A percentile compares a stretch with the other conserved stretches of the same genome.
Conservation (phyloP, 192 early-diverging fungal species). For the Umbelopsis sp. region DNA sequence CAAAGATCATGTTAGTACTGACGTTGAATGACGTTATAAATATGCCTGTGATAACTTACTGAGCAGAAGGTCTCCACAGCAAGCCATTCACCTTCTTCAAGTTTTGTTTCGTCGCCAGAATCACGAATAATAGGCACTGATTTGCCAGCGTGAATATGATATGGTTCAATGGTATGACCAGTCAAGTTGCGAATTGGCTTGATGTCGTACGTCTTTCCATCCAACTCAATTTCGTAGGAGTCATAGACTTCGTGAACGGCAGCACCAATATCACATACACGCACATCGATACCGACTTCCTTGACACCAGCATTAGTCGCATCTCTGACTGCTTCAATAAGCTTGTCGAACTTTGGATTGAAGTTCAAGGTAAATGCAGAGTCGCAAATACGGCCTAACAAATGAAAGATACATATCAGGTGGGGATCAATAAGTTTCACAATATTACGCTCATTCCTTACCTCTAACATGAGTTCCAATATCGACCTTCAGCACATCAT, state of each 20-base stretch:
- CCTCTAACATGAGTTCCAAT: constrained; percentile 94
- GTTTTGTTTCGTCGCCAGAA: constrained; percentile 80
- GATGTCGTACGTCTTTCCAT: constrained; percentile 91
- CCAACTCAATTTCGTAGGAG: constrained; percentile 94
- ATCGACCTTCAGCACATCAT: constrained; percentile 96
- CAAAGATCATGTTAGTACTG: neutral
- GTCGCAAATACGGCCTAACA: constrained; percentile 85
- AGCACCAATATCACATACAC: constrained; percentile 92
- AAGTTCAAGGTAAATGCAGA: constrained; percentile 93
- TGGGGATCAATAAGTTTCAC: neutral
- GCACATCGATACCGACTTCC: constrained; percentile 96
- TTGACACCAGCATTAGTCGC: constrained; percentile 95
- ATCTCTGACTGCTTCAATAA: constrained; percentile 88
- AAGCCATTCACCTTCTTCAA: constrained; percentile 95
- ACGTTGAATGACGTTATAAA: neutral
- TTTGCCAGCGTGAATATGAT: constrained; percentile 94
- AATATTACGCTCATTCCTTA: constrained; percentile 12
- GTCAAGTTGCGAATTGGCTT: constrained; percentile 96
- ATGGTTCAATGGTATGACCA: constrained; percentile 91
- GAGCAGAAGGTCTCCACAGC: constrained; percentile 94
- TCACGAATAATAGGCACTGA: constrained; percentile 93
- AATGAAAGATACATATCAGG: neutral
- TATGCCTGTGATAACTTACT: constrained; percentile 54
- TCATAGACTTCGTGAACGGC: constrained; percentile 98
- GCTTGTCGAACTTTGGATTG: constrained; percentile 85